Conservation (phyloP, 106 monocot species). For the Chionographis japonica region DNA sequence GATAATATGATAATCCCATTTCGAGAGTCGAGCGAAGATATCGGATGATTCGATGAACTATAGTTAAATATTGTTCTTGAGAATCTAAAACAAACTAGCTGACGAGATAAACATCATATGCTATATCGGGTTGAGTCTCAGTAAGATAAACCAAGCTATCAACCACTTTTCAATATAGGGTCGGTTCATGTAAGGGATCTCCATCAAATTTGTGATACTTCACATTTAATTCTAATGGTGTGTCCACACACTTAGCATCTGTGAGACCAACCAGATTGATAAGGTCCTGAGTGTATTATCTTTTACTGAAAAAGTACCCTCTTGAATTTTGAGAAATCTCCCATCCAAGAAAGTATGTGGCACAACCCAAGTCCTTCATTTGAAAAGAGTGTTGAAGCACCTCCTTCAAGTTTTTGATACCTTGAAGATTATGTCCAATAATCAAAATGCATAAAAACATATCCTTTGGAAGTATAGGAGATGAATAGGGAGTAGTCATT, state of each 20-base stretch:
- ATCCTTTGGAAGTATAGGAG: no score
- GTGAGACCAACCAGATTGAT: neutral
- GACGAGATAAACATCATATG: neutral
- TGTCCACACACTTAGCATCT: neutral
- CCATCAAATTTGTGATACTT: neutral
- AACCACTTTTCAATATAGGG: neutral
- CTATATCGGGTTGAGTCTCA: neutral
- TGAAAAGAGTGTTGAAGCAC: neutral
- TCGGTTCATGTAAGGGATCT: neutral
- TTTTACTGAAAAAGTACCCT: neutral
- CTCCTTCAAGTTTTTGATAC: neutral
- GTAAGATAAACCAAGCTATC: neutral
- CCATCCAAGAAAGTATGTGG: constrained; percentile 1
- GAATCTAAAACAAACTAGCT: constrained; percentile 1
- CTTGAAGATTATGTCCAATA: neutral
- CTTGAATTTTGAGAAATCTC: neutral
- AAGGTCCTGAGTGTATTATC: neutral
- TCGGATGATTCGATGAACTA: neutral
- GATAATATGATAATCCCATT: neutral
- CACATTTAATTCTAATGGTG: neutral
- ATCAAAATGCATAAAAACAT: neutral
- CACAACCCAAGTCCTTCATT: neutral
- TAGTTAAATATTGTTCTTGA: neutral
- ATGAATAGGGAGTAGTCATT: neutral
- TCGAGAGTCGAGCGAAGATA: neutral